phyloP scores from a whole-genome alignment of 352 stramenopile species.

The Pythium guiyangense region DNA sequence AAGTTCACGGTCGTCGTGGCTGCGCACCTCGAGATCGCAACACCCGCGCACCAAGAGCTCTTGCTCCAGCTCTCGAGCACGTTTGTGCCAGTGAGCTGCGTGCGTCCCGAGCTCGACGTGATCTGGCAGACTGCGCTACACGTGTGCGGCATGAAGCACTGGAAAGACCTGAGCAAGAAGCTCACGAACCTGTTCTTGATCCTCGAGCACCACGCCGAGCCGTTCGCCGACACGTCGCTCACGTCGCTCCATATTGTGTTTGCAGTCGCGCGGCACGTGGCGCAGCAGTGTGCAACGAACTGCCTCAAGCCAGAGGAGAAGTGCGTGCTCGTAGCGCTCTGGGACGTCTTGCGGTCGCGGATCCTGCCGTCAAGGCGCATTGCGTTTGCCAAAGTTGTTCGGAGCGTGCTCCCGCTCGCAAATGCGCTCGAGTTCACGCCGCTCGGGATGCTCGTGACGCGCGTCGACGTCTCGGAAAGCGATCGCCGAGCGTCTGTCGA shows the following conservation, averaged over 20 bases:
- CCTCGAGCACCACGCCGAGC: slow-evolving; percentile 20
- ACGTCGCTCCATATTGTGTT: slow-evolving; percentile 23
- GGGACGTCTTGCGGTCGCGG: slow-evolving; percentile 39
- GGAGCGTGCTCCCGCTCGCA: slow-evolving; percentile 30
- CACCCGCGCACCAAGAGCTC: slow-evolving; percentile 30
- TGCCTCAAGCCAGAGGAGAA: slow-evolving; percentile 31
- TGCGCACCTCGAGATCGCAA: slow-evolving; percentile 24
- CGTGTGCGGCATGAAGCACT: slow-evolving; percentile 37
- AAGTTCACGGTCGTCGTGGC: slow-evolving; percentile 33
- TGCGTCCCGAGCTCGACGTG: slow-evolving; percentile 19
- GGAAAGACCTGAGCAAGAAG: slow-evolving; percentile 35
- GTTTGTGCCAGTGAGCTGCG: slow-evolving; percentile 39
- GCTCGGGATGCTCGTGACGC: slow-evolving; percentile 4
- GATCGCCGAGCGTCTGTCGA: neutral
- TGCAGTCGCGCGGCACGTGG: slow-evolving; percentile 19
- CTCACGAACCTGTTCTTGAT: slow-evolving; percentile 27
- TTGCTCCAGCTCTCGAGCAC: slow-evolving; percentile 35
- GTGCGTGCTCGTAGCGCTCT: slow-evolving; percentile 40
- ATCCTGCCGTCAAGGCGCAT: slow-evolving; percentile 35
- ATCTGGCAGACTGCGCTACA: slow-evolving; percentile 35
- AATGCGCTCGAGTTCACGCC: slow-evolving; percentile 37
- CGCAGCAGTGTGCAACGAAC: slow-evolving; percentile 7
- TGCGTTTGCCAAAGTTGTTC: slow-evolving; percentile 35
- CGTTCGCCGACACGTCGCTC: slow-evolving; percentile 13
- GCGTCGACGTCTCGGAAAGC: neutral